Percentiles rank a stretch among this genome's conserved stretches.
phyloP scores from a whole-genome alignment of 768 basidiomycete genomes.

The Leccinum subtestaceum region DNA sequence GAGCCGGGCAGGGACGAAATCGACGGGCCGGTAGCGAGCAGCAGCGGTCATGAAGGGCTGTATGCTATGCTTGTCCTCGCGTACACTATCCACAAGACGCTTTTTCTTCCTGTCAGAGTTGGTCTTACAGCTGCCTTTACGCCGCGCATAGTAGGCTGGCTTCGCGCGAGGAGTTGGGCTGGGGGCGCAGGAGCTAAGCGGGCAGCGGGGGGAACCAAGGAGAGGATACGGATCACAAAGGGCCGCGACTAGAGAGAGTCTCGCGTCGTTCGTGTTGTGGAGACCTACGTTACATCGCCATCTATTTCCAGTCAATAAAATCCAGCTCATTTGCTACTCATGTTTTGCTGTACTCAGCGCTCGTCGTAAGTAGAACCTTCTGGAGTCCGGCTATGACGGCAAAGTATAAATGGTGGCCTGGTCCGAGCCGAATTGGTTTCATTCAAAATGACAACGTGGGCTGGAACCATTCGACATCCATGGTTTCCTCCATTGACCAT shows the following conservation, averaged over 20 bases:
- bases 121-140: constrained; percentile 87
- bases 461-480: constrained; percentile 38
- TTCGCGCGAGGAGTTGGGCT: constrained; percentile 79
- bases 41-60: constrained; percentile 63
- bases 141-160: constrained; percentile 82
- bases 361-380: constrained; percentile 8
- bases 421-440: neutral
- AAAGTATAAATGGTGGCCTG: neutral
- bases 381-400: neutral
- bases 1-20: constrained; percentile 70
- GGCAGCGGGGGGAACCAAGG: constrained; percentile 49
- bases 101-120: constrained; percentile 85
- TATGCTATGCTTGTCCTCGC: constrained; percentile 93
- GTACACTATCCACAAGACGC: constrained; percentile 93
- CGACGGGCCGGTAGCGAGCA: constrained; percentile 38
- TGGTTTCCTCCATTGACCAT: constrained; percentile 40
- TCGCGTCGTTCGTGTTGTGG: neutral
- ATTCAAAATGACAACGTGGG: constrained; percentile 32
- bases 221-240: constrained; percentile 30
- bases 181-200: constrained; percentile 66
- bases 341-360: neutral
- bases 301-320: constrained; percentile 1
- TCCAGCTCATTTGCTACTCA: constrained; percentile 1
- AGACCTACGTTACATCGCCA: constrained; percentile 12
- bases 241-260: constrained; percentile 15